Percentiles rank a stretch among this genome's conserved stretches.
Conservation (phyloP, 257 asterid species). For the Jaltomata sinuosa region DNA sequence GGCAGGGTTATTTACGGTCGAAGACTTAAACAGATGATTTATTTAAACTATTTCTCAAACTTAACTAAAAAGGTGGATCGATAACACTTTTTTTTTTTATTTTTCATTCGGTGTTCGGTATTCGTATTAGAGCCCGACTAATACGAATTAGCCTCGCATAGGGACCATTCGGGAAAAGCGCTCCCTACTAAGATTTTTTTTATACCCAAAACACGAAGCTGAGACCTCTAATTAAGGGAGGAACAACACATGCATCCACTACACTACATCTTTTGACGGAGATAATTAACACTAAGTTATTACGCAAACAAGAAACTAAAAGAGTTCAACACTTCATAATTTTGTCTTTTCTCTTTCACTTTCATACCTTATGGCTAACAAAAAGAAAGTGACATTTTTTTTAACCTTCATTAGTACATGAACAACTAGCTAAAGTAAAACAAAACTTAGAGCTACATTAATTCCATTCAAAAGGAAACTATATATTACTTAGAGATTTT, state of each 20-base stretch:
- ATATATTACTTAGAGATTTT: background rate
- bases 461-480: background rate
- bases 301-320: background rate
- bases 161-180: background rate
- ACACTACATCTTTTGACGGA: background rate
- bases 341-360: background rate
- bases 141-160: accelerated
- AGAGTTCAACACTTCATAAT: background rate
- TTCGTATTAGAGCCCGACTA: background rate
- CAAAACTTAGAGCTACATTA: background rate
- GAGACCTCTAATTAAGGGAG: background rate
- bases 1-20: background rate
- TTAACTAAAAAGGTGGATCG: background rate
- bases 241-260: background rate
- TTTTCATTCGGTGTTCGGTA: too few species aligned
- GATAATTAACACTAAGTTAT: background rate
- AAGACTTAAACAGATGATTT: too few species aligned
- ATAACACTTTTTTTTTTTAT: background rate
- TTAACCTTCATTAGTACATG: background rate
- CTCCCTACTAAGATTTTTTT: background rate
- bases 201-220: background rate
- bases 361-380: background rate
- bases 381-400: background rate
- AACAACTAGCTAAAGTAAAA: background rate
- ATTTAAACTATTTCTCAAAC: background rate